Conservation (phyloP, 441 rosid genomes). For the Theobroma grandiflorum region DNA sequence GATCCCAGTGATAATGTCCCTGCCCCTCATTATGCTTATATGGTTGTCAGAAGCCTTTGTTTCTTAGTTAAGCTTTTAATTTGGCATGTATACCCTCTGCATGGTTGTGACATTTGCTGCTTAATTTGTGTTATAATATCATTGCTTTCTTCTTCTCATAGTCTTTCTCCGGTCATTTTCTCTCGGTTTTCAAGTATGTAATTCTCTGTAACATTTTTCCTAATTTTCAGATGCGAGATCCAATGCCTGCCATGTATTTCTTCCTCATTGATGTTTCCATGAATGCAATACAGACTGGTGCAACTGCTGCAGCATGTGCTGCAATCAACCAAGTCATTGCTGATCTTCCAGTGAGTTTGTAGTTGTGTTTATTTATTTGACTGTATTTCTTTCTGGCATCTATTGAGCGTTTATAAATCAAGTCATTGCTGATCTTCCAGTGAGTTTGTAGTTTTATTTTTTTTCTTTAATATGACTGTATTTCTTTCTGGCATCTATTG, state of each 20-base stretch:
- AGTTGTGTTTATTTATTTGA: neutral
- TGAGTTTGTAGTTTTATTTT: constrained; percentile 43
- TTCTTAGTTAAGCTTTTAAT: neutral
- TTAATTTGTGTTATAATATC: neutral
- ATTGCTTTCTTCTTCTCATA: constrained; percentile 8
- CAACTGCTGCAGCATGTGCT: constrained; percentile 95
- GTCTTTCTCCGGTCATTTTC: constrained; percentile 4
- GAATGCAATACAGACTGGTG: constrained; percentile 91
- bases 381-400: neutral
- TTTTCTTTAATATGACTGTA: neutral
- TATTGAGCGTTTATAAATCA: neutral
- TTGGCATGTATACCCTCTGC: neutral
- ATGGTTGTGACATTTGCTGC: constrained; percentile 10
- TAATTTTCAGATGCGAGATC: constrained; percentile 77
- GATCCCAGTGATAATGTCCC: neutral
- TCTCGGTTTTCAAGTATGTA: constrained; percentile 13
- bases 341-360: constrained; percentile 85
- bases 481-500: neutral
- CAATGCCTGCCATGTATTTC: constrained; percentile 92
- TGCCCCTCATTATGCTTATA: neutral
- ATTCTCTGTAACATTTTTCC: constrained; percentile 27
- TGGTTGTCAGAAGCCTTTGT: neutral
- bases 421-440: constrained; percentile 88
- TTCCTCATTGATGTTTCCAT: constrained; percentile 90
- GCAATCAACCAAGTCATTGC: constrained; percentile 85